Base-by-base conservation (phyloP, 1,139 yeast species). In the Candida freyschussii region DNA sequence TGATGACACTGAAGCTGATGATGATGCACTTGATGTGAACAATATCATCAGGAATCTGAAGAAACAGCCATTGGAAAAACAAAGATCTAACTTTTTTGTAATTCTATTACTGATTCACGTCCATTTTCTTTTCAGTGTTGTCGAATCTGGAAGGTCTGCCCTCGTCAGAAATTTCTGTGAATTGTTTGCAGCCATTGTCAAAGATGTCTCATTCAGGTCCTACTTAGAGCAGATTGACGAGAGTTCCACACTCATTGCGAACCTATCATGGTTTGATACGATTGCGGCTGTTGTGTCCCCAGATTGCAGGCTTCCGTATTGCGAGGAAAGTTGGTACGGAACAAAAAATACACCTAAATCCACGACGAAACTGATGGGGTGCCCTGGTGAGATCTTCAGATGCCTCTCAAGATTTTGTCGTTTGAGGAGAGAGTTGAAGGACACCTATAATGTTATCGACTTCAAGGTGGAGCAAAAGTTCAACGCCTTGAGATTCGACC, bases 231-330 rank as follows among this genome's bases (percentile, higher is more conserved):
- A 60, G 28, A 70, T 68, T 17, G 69, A 67, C 40, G 72, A 69
- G 41, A 60, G 67, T 16, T 66, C 71, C 5, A 50, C 62, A 0
- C 47, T 72, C 24, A 62, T 69, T 10, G 71, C 72, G 13, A 72
- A 69, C 11, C 47, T 72, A 6, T 65, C 75, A 1, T 72, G 78
- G 78, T 72, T 69, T 48, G 78, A 72, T 44, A 72, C 78, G 0
- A 68, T 72, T 2, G 55, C 70, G 24, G 73, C 78, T 1, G 55
- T 72, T n/a, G 70, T 67, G 1, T 67, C 76, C 1, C 72, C 77
- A 0, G 78, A 72, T 49, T 70, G 70, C 40, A 52, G 78, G 14
- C 43, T 67, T 17, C 78, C 78, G 0, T 70, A 56, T 41, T 69
- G 75, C 49, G 63, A 60, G 17, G 68, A 70, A 3, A 61, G 54